A percentile compares a stretch with the other conserved stretches of the same genome.
Conservation (phyloP, 2,329 filamentous ascomycete species). For the Escovopsis sp. region DNA sequence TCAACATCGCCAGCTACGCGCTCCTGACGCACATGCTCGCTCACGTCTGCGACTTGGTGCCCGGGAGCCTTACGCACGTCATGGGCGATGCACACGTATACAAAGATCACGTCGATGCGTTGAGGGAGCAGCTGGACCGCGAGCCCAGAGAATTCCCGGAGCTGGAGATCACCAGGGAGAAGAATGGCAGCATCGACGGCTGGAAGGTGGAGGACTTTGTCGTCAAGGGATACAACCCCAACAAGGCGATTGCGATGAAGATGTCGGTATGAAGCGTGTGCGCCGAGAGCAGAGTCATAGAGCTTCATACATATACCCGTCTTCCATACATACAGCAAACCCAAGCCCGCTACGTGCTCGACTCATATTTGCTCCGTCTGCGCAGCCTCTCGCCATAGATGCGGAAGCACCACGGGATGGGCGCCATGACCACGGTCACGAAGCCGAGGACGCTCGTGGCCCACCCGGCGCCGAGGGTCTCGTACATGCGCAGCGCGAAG, state of each 20-base stretch:
- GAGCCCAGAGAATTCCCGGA: conserved; percentile 72
- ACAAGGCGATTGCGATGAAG: conserved; percentile 92
- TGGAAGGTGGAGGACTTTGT: conserved; percentile 84
- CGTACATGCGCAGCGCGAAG: conserved; percentile 23
- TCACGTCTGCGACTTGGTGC: conserved; percentile 67
- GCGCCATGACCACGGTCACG: conserved; percentile 21
- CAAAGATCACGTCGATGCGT: conserved; percentile 76
- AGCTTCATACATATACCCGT: background rate
- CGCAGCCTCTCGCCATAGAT: conserved; percentile 11
- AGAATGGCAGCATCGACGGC: conserved; percentile 67
- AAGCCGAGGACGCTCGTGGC: conserved; percentile 28
- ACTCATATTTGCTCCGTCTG: conserved; percentile 13
- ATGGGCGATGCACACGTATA: conserved; percentile 99
- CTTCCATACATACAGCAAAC: background rate
- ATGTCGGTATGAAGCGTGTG: conserved; percentile 60
- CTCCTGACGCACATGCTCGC: conserved; percentile 92
- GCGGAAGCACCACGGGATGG: conserved; percentile 20
- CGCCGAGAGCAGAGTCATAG: background rate
- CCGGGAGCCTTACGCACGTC: conserved; percentile 79
- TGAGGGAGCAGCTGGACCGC: conserved; percentile 64
- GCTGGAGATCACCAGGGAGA: conserved; percentile 54
- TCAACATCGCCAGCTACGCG: conserved; percentile 94
- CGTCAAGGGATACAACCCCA: conserved; percentile 76
- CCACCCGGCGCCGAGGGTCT: conserved; percentile 26
- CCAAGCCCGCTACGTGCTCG: conserved; percentile 7